phyloP scores from a whole-genome alignment of 192 early-diverging fungal species.

The Lobosporangium transversale region DNA sequence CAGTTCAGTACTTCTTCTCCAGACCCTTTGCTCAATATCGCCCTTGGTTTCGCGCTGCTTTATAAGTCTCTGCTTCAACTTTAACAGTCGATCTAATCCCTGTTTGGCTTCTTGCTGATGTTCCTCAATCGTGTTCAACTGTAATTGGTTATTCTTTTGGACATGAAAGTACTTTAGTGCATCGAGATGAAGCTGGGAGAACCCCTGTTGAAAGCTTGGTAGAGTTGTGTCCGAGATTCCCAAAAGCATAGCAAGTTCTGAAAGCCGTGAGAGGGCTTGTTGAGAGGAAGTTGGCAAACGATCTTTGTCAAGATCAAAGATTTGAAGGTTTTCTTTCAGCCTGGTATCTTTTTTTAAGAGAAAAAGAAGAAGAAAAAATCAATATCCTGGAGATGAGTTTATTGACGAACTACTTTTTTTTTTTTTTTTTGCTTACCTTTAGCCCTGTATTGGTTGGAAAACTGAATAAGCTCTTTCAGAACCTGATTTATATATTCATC shows the following conservation, averaged over 20 bases:
- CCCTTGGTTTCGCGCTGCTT: conserved; percentile 11
- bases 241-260: conserved; percentile 33
- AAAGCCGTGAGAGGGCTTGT: background rate
- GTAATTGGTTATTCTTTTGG: background rate
- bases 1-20: conserved; percentile 34
- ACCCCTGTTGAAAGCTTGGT: conserved; percentile 9
- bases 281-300: conserved; percentile 1
- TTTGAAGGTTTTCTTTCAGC: conserved; percentile 17
- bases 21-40: conserved; percentile 29
- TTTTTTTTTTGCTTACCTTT: too few relatives aligned
- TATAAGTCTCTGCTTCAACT: conserved; percentile 1
- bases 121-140: background rate
- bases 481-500: conserved; percentile 12
- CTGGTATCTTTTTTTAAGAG: conserved; percentile 6
- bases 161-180: background rate
- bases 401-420: too few relatives aligned
- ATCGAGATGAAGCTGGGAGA: conserved; percentile 19
- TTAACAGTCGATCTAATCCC: conserved; percentile 6
- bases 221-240: conserved; percentile 16
- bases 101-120: background rate
- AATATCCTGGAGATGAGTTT: too few relatives aligned
- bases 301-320: conserved; percentile 12
- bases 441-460: background rate
- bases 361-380: background rate
- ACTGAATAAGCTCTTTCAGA: conserved; percentile 3